A percentile compares a stretch with the other conserved stretches of the same genome.
These are phyloP conservation scores for Phalaenopsis equestris DNA, from an alignment of 106 monocot genomes.

Conservation along the genomic window DNA sequence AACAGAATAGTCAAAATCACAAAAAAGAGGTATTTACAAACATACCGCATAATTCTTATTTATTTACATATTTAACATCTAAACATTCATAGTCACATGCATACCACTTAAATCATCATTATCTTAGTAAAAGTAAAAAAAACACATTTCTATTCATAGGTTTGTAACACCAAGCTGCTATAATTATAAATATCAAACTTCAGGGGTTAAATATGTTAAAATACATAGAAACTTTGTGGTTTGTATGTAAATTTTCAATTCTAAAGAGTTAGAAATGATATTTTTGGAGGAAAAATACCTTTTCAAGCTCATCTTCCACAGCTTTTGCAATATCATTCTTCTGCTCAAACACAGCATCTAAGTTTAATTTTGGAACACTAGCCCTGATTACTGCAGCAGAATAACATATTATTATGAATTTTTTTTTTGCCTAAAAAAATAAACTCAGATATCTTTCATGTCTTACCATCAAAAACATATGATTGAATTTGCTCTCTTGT, in stretches of 20 bases:
- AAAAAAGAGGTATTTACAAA: not conserved
- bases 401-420: not conserved
- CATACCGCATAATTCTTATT: too few species aligned
- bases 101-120: too few species aligned
- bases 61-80: too few species aligned
- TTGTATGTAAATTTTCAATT: too few species aligned
- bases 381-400: constrained; percentile 35
- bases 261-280: not conserved
- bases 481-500: constrained; percentile 79
- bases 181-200: too few species aligned
- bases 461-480: constrained; percentile 91
- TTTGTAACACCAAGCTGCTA: too few species aligned
- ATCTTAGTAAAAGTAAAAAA: too few species aligned
- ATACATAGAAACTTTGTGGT: too few species aligned
- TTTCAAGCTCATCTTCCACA: constrained; percentile 48
- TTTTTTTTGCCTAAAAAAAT: not conserved
- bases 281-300: constrained; percentile 9
- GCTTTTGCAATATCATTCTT: constrained; percentile 53
- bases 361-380: constrained; percentile 36
- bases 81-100: too few species aligned
- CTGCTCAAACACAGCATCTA: constrained; percentile 48
- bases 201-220: too few species aligned
- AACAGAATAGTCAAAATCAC: not conserved
- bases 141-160: too few species aligned
- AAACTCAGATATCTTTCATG: not conserved